Evolutionary conservation across 2,329 filamentous ascomycete genomes (phyloP).

Genomic region (Leptosphaerulina australis): DNA sequence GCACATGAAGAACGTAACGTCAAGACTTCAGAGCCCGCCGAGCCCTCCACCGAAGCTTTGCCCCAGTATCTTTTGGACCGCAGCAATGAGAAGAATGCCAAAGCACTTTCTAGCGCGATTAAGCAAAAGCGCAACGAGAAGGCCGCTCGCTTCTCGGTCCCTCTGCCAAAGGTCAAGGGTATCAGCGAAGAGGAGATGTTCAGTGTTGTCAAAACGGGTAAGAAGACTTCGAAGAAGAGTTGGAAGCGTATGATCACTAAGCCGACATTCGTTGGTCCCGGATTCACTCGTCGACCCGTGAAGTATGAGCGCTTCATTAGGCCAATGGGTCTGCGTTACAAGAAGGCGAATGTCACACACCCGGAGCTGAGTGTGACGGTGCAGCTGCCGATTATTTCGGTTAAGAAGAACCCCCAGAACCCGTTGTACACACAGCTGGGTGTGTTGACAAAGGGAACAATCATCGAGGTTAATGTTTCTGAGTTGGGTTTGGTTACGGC

Average conservation of each 20-base stretch:
- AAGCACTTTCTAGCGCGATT: slow-evolving; percentile 82
- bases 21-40: slow-evolving; percentile 78
- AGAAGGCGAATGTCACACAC: slow-evolving; percentile 75
- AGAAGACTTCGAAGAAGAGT: slow-evolving; percentile 82
- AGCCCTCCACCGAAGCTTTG: slow-evolving; percentile 80
- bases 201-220: slow-evolving; percentile 89
- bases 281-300: slow-evolving; percentile 87
- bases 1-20: slow-evolving; percentile 95
- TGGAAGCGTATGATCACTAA: slow-evolving; percentile 79
- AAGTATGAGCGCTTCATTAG: slow-evolving; percentile 63
- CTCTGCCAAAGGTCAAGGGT: slow-evolving; percentile 89
- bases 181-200: slow-evolving; percentile 97
- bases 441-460: slow-evolving; percentile 63
- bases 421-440: slow-evolving; percentile 90
- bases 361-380: slow-evolving; percentile 86
- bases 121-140: slow-evolving; percentile 92
- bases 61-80: slow-evolving; percentile 94
- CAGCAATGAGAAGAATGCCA: slow-evolving; percentile 68
- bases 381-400: slow-evolving; percentile 68
- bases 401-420: slow-evolving; percentile 87
- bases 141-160: slow-evolving; percentile 90
- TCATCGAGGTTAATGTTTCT: slow-evolving; percentile 89
- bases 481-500: slow-evolving; percentile 91
- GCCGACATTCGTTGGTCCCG: slow-evolving; percentile 86
- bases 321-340: slow-evolving; percentile 73